Percentiles rank a stretch among this genome's conserved stretches.
Conservation (phyloP, 257 asterid species). For the Primulina eburnea region DNA sequence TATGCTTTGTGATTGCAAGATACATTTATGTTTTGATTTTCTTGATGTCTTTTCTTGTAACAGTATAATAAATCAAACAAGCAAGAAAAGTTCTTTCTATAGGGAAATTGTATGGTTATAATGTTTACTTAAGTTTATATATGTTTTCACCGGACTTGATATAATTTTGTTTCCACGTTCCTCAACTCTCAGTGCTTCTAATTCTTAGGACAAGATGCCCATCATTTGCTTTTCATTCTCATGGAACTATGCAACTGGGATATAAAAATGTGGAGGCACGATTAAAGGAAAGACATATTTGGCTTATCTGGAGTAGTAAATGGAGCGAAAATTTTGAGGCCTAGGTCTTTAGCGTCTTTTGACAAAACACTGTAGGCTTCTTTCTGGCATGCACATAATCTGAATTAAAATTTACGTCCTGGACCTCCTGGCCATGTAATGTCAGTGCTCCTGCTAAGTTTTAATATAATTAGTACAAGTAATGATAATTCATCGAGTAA, state of each 20-base stretch:
- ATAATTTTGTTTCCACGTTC: neutral
- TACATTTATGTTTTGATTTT: no score
- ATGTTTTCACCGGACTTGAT: neutral
- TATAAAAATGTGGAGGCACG: neutral
- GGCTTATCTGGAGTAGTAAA: neutral
- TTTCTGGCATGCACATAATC: neutral
- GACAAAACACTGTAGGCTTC: neutral
- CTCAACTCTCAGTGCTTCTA: neutral
- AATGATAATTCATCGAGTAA: neutral
- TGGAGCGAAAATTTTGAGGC: neutral
- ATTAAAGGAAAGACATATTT: neutral
- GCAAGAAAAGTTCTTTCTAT: neutral
- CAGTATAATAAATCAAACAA: no score
- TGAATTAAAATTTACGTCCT: neutral
- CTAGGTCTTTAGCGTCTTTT: neutral
- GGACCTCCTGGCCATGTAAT: neutral
- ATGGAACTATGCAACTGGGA: neutral
- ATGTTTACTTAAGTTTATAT: no score
- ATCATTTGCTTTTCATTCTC: neutral
- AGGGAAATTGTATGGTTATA: neutral
- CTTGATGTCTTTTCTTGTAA: no score
- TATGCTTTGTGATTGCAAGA: no score
- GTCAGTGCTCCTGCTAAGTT: neutral
- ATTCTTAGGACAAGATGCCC: neutral
- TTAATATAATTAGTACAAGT: neutral